These are phyloP conservation scores for Astragalus membranaceus DNA, from an alignment of 306 rosid species.

Conservation along the genomic window DNA sequence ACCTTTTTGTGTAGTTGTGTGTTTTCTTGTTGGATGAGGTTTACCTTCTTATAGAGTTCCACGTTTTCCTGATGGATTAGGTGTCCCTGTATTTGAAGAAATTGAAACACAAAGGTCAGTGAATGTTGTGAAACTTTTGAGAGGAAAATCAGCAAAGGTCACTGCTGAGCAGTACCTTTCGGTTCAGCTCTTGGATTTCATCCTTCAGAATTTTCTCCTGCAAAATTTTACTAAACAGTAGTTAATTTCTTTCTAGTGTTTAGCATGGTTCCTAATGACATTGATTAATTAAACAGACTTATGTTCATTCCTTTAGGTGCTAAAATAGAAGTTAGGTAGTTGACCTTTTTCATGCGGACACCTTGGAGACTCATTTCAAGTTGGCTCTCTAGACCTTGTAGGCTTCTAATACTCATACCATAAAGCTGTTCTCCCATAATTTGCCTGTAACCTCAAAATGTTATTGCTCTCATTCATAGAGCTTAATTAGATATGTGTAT, in stretches of 20 bases:
- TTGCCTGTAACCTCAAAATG: constrained; percentile 37
- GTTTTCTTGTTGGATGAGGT: constrained; percentile 33
- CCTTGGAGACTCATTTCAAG: constrained; percentile 58
- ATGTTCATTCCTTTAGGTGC: neutral
- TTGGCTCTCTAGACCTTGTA: constrained; percentile 57
- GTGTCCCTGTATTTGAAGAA: constrained; percentile 26
- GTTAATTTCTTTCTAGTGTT: constrained; percentile 11
- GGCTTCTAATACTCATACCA: constrained; percentile 46
- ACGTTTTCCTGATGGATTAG: constrained; percentile 39
- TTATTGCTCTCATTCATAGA: neutral
- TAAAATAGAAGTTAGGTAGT: neutral
- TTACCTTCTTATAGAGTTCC: constrained; percentile 48
- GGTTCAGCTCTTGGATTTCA: constrained; percentile 41
- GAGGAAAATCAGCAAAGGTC: neutral
- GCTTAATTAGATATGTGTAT: neutral
- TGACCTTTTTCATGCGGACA: constrained; percentile 59
- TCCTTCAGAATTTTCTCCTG: constrained; percentile 47
- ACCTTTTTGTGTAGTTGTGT: constrained; percentile 28
- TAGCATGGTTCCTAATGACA: neutral
- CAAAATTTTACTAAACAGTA: constrained; percentile 14
- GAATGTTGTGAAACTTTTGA: neutral
- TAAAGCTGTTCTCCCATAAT: constrained; percentile 61
- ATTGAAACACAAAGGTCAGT: neutral
- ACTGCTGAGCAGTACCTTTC: constrained; percentile 29
- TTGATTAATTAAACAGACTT: neutral